These are phyloP conservation scores for Ocimum tenuiflorum DNA, from an alignment of 257 asterid genomes.

Conservation along the genomic window DNA sequence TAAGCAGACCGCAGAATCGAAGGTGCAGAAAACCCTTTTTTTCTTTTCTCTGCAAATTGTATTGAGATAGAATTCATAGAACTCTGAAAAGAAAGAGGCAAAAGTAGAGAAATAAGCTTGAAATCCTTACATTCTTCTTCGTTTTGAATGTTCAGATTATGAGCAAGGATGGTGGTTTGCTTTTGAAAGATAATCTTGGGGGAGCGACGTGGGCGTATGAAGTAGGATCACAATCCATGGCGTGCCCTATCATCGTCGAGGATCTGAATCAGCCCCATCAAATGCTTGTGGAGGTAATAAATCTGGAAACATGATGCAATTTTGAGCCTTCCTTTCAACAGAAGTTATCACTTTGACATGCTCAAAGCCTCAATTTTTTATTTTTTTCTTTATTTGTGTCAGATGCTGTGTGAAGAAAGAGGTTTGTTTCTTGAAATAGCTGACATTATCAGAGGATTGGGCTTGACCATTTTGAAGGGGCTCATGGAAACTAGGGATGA, in stretches of 20 bases:
- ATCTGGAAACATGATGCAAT: background rate
- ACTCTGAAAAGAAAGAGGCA: background rate
- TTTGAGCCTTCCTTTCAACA: background rate
- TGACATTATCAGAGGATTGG: constrained; percentile 79
- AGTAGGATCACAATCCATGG: constrained; percentile 76
- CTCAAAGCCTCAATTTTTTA: background rate
- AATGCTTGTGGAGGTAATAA: constrained; percentile 83
- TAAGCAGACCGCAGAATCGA: constrained; percentile 72
- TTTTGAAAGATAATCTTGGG: constrained; percentile 60
- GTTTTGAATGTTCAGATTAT: constrained; percentile 43
- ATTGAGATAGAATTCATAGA: background rate
- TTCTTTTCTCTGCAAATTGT: background rate
- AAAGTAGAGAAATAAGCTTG: background rate
- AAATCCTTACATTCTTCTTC: background rate
- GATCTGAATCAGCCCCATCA: constrained; percentile 87
- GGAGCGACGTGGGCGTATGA: constrained; percentile 99
- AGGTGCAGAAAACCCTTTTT: constrained; percentile 37
- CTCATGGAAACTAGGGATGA: constrained; percentile 76
- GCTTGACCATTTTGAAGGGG: constrained; percentile 83
- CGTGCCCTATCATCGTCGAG: constrained; percentile 85
- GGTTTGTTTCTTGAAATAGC: constrained; percentile 91
- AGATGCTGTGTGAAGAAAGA: constrained; percentile 91
- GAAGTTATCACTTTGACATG: background rate
- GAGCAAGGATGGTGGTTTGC: constrained; percentile 65
- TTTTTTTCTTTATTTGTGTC: constrained; percentile 8